Evolutionary conservation across 495 filamentous ascomycete genomes (phyloP), one percentile per base, ranked within the genome.

Genomic region (Penicillium malachiteum): DNA sequence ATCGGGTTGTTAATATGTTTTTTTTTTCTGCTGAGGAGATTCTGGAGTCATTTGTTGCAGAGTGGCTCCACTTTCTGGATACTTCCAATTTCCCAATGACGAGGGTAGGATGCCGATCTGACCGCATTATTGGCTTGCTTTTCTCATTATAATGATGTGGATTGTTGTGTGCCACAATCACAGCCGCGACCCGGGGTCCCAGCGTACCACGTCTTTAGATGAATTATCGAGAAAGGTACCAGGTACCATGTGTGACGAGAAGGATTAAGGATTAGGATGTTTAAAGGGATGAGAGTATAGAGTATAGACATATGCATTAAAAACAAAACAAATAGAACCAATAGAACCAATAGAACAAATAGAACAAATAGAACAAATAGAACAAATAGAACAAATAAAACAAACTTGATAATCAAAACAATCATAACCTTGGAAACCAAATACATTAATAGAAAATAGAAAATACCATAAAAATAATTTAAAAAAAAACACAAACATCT

Each of bases 201-300:
- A 26, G 21, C 9, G 41, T n/a, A 16, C 13, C 12, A 37, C 9
- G 33, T 34, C 5, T 34, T 34, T 5, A 34, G 33, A n/a, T 26
- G 21, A 26, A 26, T 26, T 1, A 26, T 26, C 21, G 34, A 37
- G 34, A 42, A 31, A 37, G 34, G 40, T 40, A 48, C 16, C 50
- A 65, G 62, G 62, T 65, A 62, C 59, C 55, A 59, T 57, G 54
- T 33, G 45, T 14, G 40, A 43, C 13, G 14, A 43, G 13, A 9
- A 16, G 40, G 13, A n/a, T n/a, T n/a, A n/a, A n/a, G n/a, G n/a
- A n/a, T n/a, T n/a, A n/a, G n/a, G n/a, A n/a, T n/a, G n/a, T n/a
- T n/a, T n/a, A n/a, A n/a, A n/a, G 21, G 21, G 21, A 26, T 26
- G 21, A 26, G 4, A 26, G n/a, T n/a, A n/a, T n/a, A n/a, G n/a